Base-by-base conservation (phyloP, 331 rosid genomes). In the Quercus lobata region DNA sequence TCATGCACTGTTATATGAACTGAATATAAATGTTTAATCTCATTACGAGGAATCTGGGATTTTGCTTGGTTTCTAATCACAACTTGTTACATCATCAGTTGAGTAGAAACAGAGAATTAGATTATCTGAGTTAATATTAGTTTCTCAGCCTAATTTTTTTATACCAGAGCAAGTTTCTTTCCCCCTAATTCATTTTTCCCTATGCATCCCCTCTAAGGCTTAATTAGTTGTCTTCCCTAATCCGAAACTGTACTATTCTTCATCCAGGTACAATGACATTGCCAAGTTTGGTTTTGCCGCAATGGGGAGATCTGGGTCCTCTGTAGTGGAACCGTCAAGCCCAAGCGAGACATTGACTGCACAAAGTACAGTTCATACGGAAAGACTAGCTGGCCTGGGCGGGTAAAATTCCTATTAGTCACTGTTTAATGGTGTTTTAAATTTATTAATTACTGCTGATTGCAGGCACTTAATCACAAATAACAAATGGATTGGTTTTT, bases 221-320 rank as follows among this genome's bases (percentile, higher is more conserved):
- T 76, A 71, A 61, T 37, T 18, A 34, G 72, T 65, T 75, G 73
- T 68, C 68, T 24, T 54, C 71, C 27, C 29, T 66, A 54, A 76
- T 37, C 76, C 46, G 58, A 69, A 78, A 14, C 65, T 44, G 60
- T 63, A 71, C 62, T 32, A 78, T 27, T 66, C 76, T 72, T 82
- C 63, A 52, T 81, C 58, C 76, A 94, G 98, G 98, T 95, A 95
- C 88, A 95, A 84, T 86, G 99, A 95, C 81, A 91, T 95, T 88
- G 97, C 97, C 78, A 90, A 90, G 84, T 82, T 79, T 82, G 99
- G 97, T 72, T 93, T 89, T 90, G 91, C 89, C 65, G 97, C 99
- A 76, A 89, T 90, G 91, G 96, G 90, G 79, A 86, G 81, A 77
- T 84, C 97, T 57, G 82, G 57, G 81, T 78, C 90, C 17, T 57